Conservation (phyloP, 306 rosid genomes). For the Fagus sylvatica region DNA sequence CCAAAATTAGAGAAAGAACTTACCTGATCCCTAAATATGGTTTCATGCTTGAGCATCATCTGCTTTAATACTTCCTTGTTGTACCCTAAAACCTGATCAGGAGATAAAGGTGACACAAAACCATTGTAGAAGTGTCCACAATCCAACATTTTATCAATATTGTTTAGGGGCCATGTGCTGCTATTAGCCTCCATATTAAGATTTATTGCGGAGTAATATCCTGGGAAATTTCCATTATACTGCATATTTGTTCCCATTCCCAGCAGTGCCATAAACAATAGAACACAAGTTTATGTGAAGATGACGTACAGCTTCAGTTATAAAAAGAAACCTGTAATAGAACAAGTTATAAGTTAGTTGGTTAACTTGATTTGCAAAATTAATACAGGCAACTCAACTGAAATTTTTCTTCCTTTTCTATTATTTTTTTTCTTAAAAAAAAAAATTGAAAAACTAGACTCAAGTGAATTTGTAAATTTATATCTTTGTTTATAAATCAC, state of each 20-base stretch:
- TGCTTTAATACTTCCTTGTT: slow-evolving; percentile 55
- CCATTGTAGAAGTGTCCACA: slow-evolving; percentile 23
- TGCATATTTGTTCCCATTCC: slow-evolving; percentile 48
- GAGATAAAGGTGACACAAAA: slow-evolving; percentile 25
- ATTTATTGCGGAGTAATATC: slow-evolving; percentile 34
- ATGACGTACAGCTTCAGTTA: slow-evolving; percentile 23
- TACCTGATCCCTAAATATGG: slow-evolving; percentile 69
- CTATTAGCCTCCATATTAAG: slow-evolving; percentile 39
- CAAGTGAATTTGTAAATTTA: background rate
- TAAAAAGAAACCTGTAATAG: slow-evolving; percentile 32
- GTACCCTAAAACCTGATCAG: slow-evolving; percentile 31
- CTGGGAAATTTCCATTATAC: slow-evolving; percentile 33
- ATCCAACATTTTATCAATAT: slow-evolving; percentile 24
- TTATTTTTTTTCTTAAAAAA: no score
- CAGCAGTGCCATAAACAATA: slow-evolving; percentile 41
- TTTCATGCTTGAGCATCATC: slow-evolving; percentile 67
- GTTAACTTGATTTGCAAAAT: background rate
- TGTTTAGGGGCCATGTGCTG: slow-evolving; percentile 41
- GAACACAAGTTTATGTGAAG: slow-evolving; percentile 26
- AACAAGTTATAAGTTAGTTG: slow-evolving; percentile 4
- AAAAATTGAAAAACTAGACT: no score
- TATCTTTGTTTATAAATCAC: background rate
- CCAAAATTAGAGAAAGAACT: slow-evolving; percentile 12
- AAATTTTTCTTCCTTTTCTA: background rate
- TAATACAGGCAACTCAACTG: background rate